A percentile compares a stretch with the other conserved stretches of the same genome.
These are phyloP conservation scores for Penicillium hesseltinei DNA, from an alignment of 2,329 filamentous ascomycete genomes.

Conservation along the genomic window DNA sequence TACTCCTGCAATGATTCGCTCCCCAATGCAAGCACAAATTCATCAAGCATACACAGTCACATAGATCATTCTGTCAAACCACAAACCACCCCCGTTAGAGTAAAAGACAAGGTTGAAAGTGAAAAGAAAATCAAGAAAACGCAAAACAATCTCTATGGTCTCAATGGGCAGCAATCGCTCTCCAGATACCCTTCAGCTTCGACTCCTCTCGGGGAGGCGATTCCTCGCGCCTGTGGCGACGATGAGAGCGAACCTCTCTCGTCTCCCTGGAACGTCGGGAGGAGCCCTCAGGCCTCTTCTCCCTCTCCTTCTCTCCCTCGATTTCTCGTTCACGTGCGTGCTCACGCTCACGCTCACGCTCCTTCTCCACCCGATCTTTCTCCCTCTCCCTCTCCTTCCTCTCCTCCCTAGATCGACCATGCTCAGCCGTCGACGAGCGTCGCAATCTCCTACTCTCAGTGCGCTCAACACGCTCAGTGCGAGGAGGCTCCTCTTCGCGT, in stretches of 20 bases:
- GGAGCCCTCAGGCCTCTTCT: constrained; percentile 13
- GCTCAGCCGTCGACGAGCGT: constrained; percentile 22
- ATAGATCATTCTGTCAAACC: constrained; percentile 10
- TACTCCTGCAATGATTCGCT: constrained; percentile 28
- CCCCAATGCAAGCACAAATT: constrained; percentile 19
- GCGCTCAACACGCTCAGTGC: background rate
- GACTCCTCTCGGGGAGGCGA: constrained; percentile 29
- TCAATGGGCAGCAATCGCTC: constrained; percentile 32
- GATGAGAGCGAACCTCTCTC: constrained; percentile 18
- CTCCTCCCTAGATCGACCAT: constrained; percentile 20
- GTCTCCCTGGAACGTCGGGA: constrained; percentile 28
- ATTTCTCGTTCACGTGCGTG: constrained; percentile 16
- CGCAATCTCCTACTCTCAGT: constrained; percentile 19
- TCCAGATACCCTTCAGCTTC: constrained; percentile 32
- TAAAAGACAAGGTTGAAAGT: constrained; percentile 14
- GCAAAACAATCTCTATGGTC: background rate
- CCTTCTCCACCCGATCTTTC: background rate
- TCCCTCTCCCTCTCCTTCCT: constrained; percentile 20
- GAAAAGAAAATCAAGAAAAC: background rate
- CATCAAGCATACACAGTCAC: constrained; percentile 16
- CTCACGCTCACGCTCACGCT: constrained; percentile 9
- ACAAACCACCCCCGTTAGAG: constrained; percentile 5
- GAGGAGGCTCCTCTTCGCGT: constrained; percentile 26
- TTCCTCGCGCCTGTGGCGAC: constrained; percentile 29
- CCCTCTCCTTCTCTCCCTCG: constrained; percentile 12